Evolutionary conservation across 2,329 filamentous ascomycete genomes (phyloP).

Genomic region (Phialemoniopsis sp.): DNA sequence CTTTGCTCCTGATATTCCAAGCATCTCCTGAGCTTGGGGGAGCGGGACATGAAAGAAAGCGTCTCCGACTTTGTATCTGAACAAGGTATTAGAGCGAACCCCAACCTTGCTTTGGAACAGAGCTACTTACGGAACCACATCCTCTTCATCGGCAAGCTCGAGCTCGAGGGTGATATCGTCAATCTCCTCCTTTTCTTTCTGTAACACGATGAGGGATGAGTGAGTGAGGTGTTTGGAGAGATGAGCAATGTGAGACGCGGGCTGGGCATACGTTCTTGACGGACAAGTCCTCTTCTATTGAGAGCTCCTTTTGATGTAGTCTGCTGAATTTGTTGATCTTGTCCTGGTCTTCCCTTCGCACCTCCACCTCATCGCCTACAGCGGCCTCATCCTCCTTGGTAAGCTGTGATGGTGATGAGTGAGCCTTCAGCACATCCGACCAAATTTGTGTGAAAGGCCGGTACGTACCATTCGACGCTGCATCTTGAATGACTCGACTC

Average conservation of each 20-base stretch:
- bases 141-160: conserved; percentile 93
- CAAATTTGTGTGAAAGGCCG: too few relatives aligned
- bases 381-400: conserved; percentile 88
- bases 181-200: conserved; percentile 99
- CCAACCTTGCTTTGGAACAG: background rate
- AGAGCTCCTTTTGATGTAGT: conserved; percentile 79
- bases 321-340: conserved; percentile 98
- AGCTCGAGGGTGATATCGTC: conserved; percentile 89
- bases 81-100: background rate
- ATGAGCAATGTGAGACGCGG: too few relatives aligned
- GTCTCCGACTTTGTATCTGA: conserved; percentile 93
- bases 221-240: background rate
- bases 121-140: conserved; percentile 76
- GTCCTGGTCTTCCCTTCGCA: conserved; percentile 94
- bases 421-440: background rate
- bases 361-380: conserved; percentile 78
- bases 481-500: too few relatives aligned
- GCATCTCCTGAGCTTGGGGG: conserved; percentile 80
- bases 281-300: conserved; percentile 76
- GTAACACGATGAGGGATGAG: conserved; percentile 6
- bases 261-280: conserved; percentile 61
- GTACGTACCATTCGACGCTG: too few relatives aligned
- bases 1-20: conserved; percentile 64
- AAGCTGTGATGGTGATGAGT: conserved; percentile 53
- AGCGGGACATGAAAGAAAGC: conserved; percentile 87